Base-by-base conservation (phyloP, 306 rosid species). In the Cajanus cajan region DNA sequence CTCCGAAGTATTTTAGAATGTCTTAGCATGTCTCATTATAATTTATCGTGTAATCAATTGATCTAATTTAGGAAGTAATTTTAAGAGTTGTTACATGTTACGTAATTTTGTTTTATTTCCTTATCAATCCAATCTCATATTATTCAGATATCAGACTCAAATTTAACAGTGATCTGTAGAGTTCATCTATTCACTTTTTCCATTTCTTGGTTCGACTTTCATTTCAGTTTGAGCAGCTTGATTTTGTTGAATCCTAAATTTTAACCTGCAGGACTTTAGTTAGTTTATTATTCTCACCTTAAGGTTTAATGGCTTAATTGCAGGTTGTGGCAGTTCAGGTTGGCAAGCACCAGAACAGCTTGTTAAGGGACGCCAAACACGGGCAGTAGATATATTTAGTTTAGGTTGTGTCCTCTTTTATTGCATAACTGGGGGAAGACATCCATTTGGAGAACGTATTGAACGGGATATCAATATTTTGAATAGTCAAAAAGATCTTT, bases 331-430 rank as follows among this genome's bases (percentile, higher is more conserved):
- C 43, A 94, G 98, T 78, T 94, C 97, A 14, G 98, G 98, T 71
- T 94, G 98, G 98, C 98, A 92, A 85, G 92, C 98, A 11, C 96
- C 96, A 2, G 97, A 94, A 55, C 96, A 90, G 71, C 96, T 94
- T 84, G 87, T 51, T 74, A 89, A 80, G 15, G 94, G 88, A 48
- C 93, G 97, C 47, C 97, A 94, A 84, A 94, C 98, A 22, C 92
- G 96, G n/a, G 93, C 98, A 24, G 86, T 94, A n/a, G 98, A 94
- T 85, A 33, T 92, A 75, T 94, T 92, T 75, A 92, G 92, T 86
- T 80, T 94, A 76, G 98, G 98, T 7, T 92, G 96, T 78, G 86
- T 94, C 57, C 85, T 94, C 52, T 94, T 94, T 74, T 92, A 75
- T 74, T 92, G 98, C 81, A 68, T 94, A 67, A 92, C 96, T n/a